These are phyloP conservation scores for Stropharia rugosoannulata DNA, from an alignment of 768 basidiomycete genomes.

Conservation along the genomic window DNA sequence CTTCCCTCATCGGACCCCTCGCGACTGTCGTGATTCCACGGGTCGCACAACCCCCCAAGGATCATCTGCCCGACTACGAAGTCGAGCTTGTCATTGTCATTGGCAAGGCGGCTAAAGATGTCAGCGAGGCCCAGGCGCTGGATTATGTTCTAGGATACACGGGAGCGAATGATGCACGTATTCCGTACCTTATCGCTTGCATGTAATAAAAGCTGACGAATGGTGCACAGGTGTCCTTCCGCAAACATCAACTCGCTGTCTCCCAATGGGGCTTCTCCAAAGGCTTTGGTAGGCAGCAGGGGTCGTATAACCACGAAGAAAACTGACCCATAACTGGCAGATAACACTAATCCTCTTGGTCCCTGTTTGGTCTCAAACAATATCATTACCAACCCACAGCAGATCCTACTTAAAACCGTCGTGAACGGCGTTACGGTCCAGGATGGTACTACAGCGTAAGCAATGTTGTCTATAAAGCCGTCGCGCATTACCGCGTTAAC, in stretches of 20 bases:
- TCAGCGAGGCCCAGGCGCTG: slow-evolving; percentile 76
- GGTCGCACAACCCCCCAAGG: slow-evolving; percentile 65
- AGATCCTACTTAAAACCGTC: slow-evolving; percentile 56
- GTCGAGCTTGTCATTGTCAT: slow-evolving; percentile 82
- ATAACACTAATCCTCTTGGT: slow-evolving; percentile 74
- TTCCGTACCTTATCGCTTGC: not conserved
- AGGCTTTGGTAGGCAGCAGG: slow-evolving; percentile 60
- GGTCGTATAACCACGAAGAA: not conserved
- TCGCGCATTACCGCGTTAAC: not conserved
- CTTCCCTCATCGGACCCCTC: slow-evolving; percentile 68
- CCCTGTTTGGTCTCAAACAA: slow-evolving; percentile 75
- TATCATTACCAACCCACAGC: slow-evolving; percentile 65
- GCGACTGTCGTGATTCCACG: slow-evolving; percentile 65
- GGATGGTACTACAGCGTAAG: slow-evolving; percentile 77
- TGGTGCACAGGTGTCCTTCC: slow-evolving; percentile 65
- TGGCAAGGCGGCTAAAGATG: slow-evolving; percentile 77
- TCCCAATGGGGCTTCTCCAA: slow-evolving; percentile 91
- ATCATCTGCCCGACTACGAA: slow-evolving; percentile 80
- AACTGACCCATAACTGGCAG: slow-evolving; percentile 24
- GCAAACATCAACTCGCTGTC: slow-evolving; percentile 76
- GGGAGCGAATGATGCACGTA: slow-evolving; percentile 69
- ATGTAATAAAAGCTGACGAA: slow-evolving; percentile 4
- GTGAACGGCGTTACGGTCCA: slow-evolving; percentile 72
- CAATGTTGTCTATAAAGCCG: slow-evolving; percentile 5
- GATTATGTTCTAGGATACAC: slow-evolving; percentile 88